Evolutionary conservation across 257 asterid genomes (phyloP), one percentile per base, ranked within the genome.

Genomic region (Solanum sitiens): DNA sequence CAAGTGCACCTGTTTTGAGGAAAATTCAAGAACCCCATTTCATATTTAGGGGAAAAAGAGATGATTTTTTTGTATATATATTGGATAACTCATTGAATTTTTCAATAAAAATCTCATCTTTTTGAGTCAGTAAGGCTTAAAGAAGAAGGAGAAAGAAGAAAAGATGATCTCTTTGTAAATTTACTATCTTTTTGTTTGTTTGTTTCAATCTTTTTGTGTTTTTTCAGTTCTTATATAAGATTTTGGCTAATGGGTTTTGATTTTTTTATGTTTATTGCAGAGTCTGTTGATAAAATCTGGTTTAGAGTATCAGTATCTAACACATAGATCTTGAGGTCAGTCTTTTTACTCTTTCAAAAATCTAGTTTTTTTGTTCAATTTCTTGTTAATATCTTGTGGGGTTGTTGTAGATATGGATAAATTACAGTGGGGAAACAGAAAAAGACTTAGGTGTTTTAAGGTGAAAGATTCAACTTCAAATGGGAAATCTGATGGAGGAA

Each of bases 381-480:
- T 79, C 37, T 47, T 63, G 61, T 40, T n/a, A 11, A 76, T 42
- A 70, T 30, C 37, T 30, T 27, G 21, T 50, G 70, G 70, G 11
- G 18, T 50, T 30, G 18, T 80, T 82, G 45, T 44, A 82, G 86
- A 32, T 45, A 91, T 91, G 91, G 92, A 91, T 88, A 89, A 85
- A 61, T 91, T 91, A 79, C 92, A 89, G 88, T 91, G 92, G 92
- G 92, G 92, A 83, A 91, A 89, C 65, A 89, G 89, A 77, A 91
- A 91, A 87, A 87, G 89, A 68, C 89, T 91, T 25, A 86, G 92
- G 83, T 91, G 92, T 75, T 87, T 87, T 18, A 89, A 91, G 88
- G 88, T 89, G 68, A 91, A 91, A 63, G 91, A 86, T 27, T 79
- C 92, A 67, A 76, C 68, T 86, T 87, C 89, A 72, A 88, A 83